These are phyloP conservation scores for Ambispora gerdemannii DNA, from an alignment of 192 early-diverging fungal species.

Conservation along the genomic window DNA sequence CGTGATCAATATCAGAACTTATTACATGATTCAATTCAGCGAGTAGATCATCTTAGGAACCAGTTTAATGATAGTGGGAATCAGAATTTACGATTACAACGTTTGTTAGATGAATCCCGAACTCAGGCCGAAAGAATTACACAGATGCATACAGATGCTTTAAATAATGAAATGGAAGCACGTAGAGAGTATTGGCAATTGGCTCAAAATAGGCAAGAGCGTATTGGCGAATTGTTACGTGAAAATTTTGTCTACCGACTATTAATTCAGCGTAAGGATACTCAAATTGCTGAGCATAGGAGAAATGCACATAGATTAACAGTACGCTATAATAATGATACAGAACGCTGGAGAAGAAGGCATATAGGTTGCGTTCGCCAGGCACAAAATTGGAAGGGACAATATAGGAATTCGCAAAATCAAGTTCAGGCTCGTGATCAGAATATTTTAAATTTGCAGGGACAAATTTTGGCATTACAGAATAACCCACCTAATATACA, in stretches of 20 bases:
- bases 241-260: not conserved
- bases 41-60: not conserved
- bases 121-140: too few relatives aligned
- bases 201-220: too few relatives aligned
- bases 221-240: too few relatives aligned
- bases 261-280: not conserved
- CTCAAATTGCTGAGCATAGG: not conserved
- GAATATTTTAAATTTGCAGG: too few relatives aligned
- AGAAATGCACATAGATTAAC: not conserved
- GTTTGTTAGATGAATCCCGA: not conserved
- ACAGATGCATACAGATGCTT: not conserved
- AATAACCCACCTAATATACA: constrained; percentile 5
- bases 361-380: too few relatives aligned
- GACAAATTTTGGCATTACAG: not conserved
- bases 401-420: not conserved
- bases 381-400: too few relatives aligned
- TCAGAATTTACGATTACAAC: not conserved
- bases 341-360: not conserved
- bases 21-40: not conserved
- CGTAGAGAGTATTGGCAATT: too few relatives aligned
- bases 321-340: not conserved
- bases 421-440: too few relatives aligned
- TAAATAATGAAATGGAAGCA: not conserved
- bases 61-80: not conserved
- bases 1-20: not conserved